phyloP scores from a whole-genome alignment of 805 yeast species.

The Cyberlindnera lachancei region DNA sequence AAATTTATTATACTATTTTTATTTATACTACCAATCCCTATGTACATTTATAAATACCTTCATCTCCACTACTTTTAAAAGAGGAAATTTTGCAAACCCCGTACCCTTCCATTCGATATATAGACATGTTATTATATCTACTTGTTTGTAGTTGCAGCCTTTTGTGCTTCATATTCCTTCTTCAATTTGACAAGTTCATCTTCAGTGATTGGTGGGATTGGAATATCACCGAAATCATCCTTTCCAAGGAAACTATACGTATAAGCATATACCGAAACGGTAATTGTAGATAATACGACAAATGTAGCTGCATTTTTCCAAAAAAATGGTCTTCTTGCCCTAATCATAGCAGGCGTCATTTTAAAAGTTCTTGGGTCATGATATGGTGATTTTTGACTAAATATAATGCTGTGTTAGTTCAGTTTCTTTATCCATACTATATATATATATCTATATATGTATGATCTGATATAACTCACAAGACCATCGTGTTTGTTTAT shows the following conservation, averaged over 20 bases:
- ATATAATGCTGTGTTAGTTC: too few species aligned
- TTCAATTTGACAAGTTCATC: constrained; percentile 66
- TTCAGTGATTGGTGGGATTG: constrained; percentile 86
- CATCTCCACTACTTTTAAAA: too few species aligned
- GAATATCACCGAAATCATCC: constrained; percentile 87
- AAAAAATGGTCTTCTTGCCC: constrained; percentile 86
- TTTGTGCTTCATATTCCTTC: constrained; percentile 55
- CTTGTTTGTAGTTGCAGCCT: constrained; percentile 4
- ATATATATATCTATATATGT: too few species aligned
- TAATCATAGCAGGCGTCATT: constrained; percentile 89
- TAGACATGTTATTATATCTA: too few species aligned
- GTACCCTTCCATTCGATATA: too few species aligned
- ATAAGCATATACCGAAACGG: constrained; percentile 57
- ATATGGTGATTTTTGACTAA: constrained; percentile 34
- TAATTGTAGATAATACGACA: constrained; percentile 49
- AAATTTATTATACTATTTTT: too few species aligned
- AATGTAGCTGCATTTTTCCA: constrained; percentile 66
- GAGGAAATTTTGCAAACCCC: too few species aligned
- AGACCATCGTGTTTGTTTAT: constrained; percentile 2
- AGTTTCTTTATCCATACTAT: too few species aligned
- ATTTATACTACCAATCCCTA: too few species aligned
- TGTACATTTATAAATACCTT: too few species aligned
- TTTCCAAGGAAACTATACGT: constrained; percentile 59
- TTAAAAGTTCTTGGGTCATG: constrained; percentile 65
- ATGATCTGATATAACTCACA: constrained; percentile 1